A percentile compares a stretch with the other conserved stretches of the same genome.
Evolutionary conservation across 257 asterid genomes (phyloP).

Genomic region (Nemophila menziesii): DNA sequence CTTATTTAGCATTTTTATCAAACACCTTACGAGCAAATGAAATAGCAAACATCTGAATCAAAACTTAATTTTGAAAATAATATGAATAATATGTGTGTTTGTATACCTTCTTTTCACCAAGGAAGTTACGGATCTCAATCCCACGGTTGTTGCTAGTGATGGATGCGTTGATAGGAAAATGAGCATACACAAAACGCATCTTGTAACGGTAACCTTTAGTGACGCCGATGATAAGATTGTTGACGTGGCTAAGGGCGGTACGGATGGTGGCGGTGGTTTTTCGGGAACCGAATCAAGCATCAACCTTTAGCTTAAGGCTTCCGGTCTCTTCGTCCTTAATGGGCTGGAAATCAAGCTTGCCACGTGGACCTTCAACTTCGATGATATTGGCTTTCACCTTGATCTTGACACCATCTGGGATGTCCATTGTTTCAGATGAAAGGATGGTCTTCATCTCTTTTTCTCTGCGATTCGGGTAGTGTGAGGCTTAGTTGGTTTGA

Average conservation of each 20-base stretch:
- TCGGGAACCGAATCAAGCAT: constrained; percentile 32
- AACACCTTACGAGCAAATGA: not conserved
- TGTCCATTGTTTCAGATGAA: constrained; percentile 37
- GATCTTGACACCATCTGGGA: constrained; percentile 38
- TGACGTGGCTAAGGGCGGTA: constrained; percentile 39
- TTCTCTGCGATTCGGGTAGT: too few relatives aligned
- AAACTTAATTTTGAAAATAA: not conserved
- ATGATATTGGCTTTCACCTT: constrained; percentile 35
- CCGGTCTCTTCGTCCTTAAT: constrained; percentile 36
- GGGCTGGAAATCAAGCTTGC: constrained; percentile 42
- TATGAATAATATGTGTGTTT: too few relatives aligned
- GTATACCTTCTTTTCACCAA: constrained; percentile 8
- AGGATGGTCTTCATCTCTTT: constrained; percentile 21
- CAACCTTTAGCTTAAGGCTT: constrained; percentile 30
- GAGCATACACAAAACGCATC: constrained; percentile 14
- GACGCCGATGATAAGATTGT: constrained; percentile 34
- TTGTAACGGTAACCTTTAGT: constrained; percentile 10
- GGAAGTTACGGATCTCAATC: constrained; percentile 14
- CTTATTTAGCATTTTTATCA: too few relatives aligned
- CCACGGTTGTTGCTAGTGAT: not conserved
- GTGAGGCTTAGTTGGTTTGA: too few relatives aligned
- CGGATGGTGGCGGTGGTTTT: constrained; percentile 12
- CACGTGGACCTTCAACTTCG: constrained; percentile 41
- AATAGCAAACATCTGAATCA: not conserved
- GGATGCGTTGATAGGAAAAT: constrained; percentile 10